phyloP scores from a whole-genome alignment of 2,329 filamentous ascomycete species.

The Lasiodiplodia citricola region DNA sequence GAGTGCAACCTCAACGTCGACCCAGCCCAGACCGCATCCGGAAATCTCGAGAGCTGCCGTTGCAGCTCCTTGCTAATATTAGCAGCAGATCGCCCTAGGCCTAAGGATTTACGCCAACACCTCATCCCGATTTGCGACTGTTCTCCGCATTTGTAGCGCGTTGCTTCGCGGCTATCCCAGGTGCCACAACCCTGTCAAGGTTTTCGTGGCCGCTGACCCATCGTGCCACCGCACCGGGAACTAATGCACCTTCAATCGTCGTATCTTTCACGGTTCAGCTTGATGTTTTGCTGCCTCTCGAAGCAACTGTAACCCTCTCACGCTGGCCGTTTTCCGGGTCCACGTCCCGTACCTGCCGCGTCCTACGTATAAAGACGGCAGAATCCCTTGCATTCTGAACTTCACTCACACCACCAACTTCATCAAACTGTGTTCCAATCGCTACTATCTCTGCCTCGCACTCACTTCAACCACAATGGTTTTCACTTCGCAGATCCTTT shows the following conservation, averaged over 20 bases:
- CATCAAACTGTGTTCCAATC: neutral
- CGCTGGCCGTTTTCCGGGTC: neutral
- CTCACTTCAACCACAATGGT: neutral
- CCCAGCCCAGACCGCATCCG: neutral
- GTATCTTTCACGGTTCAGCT: neutral
- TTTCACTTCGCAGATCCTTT: neutral
- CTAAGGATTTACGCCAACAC: neutral
- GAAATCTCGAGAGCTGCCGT: neutral
- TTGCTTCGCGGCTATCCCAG: neutral
- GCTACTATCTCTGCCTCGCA: neutral
- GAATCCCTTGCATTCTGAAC: neutral
- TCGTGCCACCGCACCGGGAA: constrained; percentile 10
- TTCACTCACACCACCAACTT: neutral
- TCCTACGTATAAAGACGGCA: constrained; percentile 11
- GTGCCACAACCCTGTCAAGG: constrained; percentile 6
- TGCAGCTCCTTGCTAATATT: constrained; percentile 12
- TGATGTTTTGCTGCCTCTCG: neutral
- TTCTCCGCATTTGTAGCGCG: too few species aligned
- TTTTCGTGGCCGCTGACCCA: constrained; percentile 18
- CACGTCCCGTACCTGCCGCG: neutral
- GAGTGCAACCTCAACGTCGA: constrained; percentile 8
- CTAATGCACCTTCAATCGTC: neutral
- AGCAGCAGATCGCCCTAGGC: neutral
- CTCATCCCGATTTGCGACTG: neutral
- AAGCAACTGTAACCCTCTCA: constrained; percentile 18